phyloP scores from a whole-genome alignment of 345 rosid species.

The Litchi chinensis region DNA sequence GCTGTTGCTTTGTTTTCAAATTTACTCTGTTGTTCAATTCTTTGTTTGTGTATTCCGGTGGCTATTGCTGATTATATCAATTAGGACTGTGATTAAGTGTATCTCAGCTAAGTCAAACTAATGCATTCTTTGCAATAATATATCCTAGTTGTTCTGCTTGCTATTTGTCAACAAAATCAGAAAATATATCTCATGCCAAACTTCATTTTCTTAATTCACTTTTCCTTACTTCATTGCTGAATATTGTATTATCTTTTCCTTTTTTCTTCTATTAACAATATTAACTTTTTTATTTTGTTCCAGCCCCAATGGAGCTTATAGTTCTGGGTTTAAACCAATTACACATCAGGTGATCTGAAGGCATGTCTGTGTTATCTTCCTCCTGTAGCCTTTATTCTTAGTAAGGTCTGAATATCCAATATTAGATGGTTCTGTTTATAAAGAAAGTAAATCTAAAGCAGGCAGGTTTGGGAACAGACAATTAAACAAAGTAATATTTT shows the following conservation, averaged over 20 bases:
- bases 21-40: neutral
- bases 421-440: neutral
- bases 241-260: neutral
- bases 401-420: neutral
- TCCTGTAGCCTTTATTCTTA: conserved; percentile 4
- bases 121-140: neutral
- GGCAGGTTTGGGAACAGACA: neutral
- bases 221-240: neutral
- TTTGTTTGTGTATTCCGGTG: neutral
- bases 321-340: conserved; percentile 93
- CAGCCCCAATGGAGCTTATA: conserved; percentile 99
- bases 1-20: neutral
- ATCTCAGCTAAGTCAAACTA: neutral
- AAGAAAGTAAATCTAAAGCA: neutral
- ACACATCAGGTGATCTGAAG: conserved; percentile 94
- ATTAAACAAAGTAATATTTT: neutral
- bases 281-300: conserved; percentile 15
- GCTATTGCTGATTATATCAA: neutral
- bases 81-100: neutral
- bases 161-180: neutral
- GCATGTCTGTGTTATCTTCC: conserved; percentile 46
- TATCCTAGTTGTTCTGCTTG: neutral
- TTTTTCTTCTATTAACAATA: neutral
- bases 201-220: neutral
- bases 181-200: neutral